Base-by-base conservation (phyloP, 768 basidiomycete species). In the Amanita pseudoporphyria region DNA sequence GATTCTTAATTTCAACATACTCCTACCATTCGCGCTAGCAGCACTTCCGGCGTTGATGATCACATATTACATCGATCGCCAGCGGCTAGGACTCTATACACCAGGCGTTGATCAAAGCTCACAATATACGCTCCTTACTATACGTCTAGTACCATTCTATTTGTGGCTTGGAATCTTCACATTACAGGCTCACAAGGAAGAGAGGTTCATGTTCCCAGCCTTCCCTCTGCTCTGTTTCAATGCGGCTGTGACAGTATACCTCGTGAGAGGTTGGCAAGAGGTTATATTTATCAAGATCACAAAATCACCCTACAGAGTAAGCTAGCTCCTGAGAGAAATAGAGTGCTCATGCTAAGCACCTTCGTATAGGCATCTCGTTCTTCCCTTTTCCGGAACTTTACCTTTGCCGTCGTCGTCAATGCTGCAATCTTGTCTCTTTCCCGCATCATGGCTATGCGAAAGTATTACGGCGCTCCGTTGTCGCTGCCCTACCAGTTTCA, bases 191-290 rank as follows among this genome's bases (percentile, higher is more conserved):
- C 96, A 99, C 67, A 99, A 99, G 67, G 96, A 99, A 66, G 96
- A 99, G 62, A 76, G 96, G n/a, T 99, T 99, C 70, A 87, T 97
- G 82, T 98, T 84, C 65, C 95, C 96, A 1, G 84, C 79, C 2
- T 98, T 95, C 62, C 87, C 91, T 1, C 64, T 98, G 28, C 66
- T 98, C 41, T 91, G 90, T 60, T 91, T 98, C 68, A 97, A 97
- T 60, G 95, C 93, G 0, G 89, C 91, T 3, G 82, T 93, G n/a
- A 74, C 83, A 10, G 55, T 95, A 9, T 97, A 88, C 63, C 72
- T 99, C 37, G 57, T 87, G 12, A 78, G 92, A 52, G 93, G 92
- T 10, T 92, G 86, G 89, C 63, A 89, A 54, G 94, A 98, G 70
- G 71, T 68, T 14, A 64, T 71, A 2, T 98, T 82, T 59, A 75